Percentiles rank a stretch among this genome's conserved stretches.
phyloP scores from a whole-genome alignment of 139 green algal genomes.

The Coelastrella sp. region DNA sequence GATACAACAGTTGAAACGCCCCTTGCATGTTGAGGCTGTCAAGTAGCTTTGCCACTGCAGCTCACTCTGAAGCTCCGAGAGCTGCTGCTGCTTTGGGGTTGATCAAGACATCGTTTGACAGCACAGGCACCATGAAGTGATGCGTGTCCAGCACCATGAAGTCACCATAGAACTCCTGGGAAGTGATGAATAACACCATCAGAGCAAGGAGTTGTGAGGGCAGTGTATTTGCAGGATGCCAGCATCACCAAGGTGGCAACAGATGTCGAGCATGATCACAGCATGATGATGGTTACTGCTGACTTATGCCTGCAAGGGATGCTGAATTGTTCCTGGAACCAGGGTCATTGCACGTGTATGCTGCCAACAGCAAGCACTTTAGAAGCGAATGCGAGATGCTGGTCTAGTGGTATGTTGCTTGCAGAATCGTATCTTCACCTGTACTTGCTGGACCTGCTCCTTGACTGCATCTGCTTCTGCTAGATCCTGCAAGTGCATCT shows the following conservation, averaged over 20 bases:
- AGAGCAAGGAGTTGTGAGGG: neutral
- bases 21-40: too few relatives aligned
- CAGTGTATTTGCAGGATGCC: neutral
- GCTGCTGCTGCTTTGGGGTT: conserved; percentile 34
- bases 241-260: neutral
- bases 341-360: too few relatives aligned
- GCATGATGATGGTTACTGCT: too few relatives aligned
- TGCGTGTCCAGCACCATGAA: conserved; percentile 83
- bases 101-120: conserved; percentile 64
- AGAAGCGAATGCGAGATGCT: too few relatives aligned
- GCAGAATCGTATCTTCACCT: conserved; percentile 58
- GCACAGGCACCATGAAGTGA: conserved; percentile 86
- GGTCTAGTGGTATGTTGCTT: neutral
- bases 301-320: too few relatives aligned
- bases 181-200: too few relatives aligned
- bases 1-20: too few relatives aligned
- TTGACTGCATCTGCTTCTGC: conserved; percentile 87
- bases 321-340: too few relatives aligned
- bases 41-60: neutral
- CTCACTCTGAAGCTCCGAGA: conserved; percentile 53
- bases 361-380: too few relatives aligned
- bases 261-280: too few relatives aligned
- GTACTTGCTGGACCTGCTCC: conserved; percentile 80
- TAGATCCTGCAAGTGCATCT: conserved; percentile 93
- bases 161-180: conserved; percentile 94